phyloP scores from a whole-genome alignment of 805 yeast species.

The Lipomyces orientalis region DNA sequence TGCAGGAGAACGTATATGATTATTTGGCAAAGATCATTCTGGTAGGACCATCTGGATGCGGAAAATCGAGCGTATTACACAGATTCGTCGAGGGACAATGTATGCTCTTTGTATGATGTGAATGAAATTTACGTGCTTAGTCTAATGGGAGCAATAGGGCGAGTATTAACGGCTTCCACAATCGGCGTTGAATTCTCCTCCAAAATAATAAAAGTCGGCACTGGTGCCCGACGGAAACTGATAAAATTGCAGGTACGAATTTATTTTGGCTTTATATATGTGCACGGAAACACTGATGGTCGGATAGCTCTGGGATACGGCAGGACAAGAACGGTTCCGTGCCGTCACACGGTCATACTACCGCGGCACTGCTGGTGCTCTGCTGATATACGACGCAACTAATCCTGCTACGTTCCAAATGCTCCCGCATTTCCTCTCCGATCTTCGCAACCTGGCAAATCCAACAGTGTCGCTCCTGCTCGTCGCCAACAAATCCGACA shows the following conservation, averaged over 20 bases:
- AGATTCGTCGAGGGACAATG: slow-evolving; percentile 49
- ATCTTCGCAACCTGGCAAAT: slow-evolving; percentile 87
- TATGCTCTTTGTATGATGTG: slow-evolving; percentile 26
- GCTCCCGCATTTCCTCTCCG: slow-evolving; percentile 87
- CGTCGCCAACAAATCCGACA: slow-evolving; percentile 90
- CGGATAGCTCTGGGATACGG: slow-evolving; percentile 94
- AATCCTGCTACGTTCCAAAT: slow-evolving; percentile 84
- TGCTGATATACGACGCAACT: slow-evolving; percentile 87
- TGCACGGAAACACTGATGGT: not conserved
- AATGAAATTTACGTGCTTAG: not conserved
- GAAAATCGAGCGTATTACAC: slow-evolving; percentile 54
- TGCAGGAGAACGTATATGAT: slow-evolving; percentile 43
- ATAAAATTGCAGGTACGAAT: slow-evolving; percentile 39
- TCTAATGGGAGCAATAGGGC: slow-evolving; percentile 39
- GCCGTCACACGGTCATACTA: slow-evolving; percentile 94
- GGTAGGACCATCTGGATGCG: slow-evolving; percentile 56
- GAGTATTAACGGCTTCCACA: slow-evolving; percentile 46
- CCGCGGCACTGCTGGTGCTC: slow-evolving; percentile 94
- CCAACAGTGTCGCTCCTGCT: slow-evolving; percentile 88
- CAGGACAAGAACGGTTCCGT: slow-evolving; percentile 95
- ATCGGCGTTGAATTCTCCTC: slow-evolving; percentile 51
- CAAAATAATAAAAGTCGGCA: slow-evolving; percentile 47
- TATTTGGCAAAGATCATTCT: slow-evolving; percentile 49
- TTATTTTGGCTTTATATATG: slow-evolving; percentile 52
- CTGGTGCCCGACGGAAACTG: slow-evolving; percentile 39